These are phyloP conservation scores for Neltuma alba DNA, from an alignment of 306 rosid genomes.

Conservation along the genomic window DNA sequence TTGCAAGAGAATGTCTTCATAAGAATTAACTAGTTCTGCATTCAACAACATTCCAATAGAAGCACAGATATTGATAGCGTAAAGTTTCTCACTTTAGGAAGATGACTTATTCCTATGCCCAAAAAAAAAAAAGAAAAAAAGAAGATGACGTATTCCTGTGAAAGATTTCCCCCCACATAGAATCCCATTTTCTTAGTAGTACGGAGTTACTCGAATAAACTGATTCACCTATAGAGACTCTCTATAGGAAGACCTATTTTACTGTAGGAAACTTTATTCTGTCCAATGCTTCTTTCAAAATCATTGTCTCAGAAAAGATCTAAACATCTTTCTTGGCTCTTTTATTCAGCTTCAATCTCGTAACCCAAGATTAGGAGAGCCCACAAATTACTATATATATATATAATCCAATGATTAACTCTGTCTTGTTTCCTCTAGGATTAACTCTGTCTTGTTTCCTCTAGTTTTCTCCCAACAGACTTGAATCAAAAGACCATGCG, in stretches of 20 bases:
- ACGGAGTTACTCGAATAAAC: not conserved
- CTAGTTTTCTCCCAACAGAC: not conserved
- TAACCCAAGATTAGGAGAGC: not conserved
- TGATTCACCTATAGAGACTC: not conserved
- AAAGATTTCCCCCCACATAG: not conserved
- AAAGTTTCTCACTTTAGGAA: not conserved
- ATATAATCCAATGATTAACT: not conserved
- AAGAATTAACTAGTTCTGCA: too few relatives aligned
- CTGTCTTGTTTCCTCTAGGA: not conserved
- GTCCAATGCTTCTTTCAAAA: constrained; percentile 24
- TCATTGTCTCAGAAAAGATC: not conserved
- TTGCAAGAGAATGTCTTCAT: too few relatives aligned
- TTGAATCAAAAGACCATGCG: constrained; percentile 31
- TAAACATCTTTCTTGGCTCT: not conserved
- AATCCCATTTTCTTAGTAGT: not conserved
- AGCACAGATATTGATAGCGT: too few relatives aligned
- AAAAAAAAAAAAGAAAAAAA: too few relatives aligned
- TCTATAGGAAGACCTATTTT: constrained; percentile 5
- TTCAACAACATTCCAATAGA: too few relatives aligned
- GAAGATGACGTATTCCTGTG: constrained; percentile 14
- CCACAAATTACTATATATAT: not conserved
- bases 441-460: not conserved
- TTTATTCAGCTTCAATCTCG: not conserved
- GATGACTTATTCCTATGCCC: too few relatives aligned
- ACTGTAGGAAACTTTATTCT: constrained; percentile 25